Conservation (phyloP, 2,329 filamentous ascomycete species). For the Fusarium brachygibbosum region DNA sequence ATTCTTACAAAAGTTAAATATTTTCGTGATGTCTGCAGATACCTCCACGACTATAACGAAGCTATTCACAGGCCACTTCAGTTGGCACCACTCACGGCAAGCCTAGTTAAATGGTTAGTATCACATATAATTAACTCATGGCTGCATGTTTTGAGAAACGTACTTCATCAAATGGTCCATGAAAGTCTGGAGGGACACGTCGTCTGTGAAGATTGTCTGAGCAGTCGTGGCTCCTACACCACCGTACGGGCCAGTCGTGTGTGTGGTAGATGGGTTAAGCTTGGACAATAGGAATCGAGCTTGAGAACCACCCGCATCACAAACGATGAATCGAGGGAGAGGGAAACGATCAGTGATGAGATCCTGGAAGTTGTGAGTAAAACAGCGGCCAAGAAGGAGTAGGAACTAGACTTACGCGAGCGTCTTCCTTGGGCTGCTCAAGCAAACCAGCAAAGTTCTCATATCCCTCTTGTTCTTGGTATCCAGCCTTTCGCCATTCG, state of each 20-base stretch:
- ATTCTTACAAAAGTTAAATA: constrained; percentile 4
- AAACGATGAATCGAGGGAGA: constrained; percentile 98
- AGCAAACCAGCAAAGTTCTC: constrained; percentile 93
- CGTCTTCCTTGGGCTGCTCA: constrained; percentile 96
- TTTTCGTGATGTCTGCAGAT: neutral
- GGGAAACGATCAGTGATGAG: constrained; percentile 98
- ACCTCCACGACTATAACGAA: neutral
- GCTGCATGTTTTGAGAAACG: neutral
- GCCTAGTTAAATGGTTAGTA: constrained; percentile 53
- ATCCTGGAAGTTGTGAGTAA: constrained; percentile 70
- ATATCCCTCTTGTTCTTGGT: constrained; percentile 97
- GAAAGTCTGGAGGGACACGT: constrained; percentile 97
- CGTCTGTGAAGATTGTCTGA: constrained; percentile 99
- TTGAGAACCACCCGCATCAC: constrained; percentile 97
- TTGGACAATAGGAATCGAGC: constrained; percentile 97
- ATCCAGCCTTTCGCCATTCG: constrained; percentile 97
- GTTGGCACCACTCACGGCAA: constrained; percentile 75
- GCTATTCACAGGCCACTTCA: constrained; percentile 51
- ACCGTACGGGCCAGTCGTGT: constrained; percentile 92
- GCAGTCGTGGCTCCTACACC: constrained; percentile 87
- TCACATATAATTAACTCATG: neutral
- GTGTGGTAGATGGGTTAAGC: constrained; percentile 96
- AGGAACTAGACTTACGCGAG: constrained; percentile 74
- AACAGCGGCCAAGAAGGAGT: neutral
- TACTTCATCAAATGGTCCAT: constrained; percentile 99